These are phyloP conservation scores for Syzygium oleosum DNA, from an alignment of 345 rosid genomes.

Conservation along the genomic window DNA sequence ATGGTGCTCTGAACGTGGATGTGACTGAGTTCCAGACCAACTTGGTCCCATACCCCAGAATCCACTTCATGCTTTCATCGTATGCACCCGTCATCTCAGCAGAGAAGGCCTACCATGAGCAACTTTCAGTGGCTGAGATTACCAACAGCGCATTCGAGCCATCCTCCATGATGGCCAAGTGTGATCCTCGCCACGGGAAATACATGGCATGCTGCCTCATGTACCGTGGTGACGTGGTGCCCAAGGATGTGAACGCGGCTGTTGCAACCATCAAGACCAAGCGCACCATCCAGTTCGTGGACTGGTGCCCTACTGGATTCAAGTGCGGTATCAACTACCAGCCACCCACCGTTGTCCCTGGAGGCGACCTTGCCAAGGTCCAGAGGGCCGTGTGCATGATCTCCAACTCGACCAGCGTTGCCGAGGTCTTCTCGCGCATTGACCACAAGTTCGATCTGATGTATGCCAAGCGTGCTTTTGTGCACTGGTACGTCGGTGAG, in stretches of 20 bases:
- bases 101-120: conserved; percentile 42
- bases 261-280: conserved; percentile 73
- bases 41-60: conserved; percentile 75
- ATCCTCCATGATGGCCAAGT: conserved; percentile 45
- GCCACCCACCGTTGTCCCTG: conserved; percentile 80
- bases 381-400: conserved; percentile 83
- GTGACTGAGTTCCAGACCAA: conserved; percentile 78
- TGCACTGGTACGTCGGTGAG: conserved; percentile 81
- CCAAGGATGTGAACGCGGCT: conserved; percentile 70
- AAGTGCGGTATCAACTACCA: conserved; percentile 75
- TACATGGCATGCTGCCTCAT: conserved; percentile 82
- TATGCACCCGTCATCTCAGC: conserved; percentile 76
- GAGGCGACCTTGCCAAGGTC: conserved; percentile 75
- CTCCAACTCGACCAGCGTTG: conserved; percentile 71
- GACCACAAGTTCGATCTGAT: conserved; percentile 74
- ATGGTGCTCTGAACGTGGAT: conserved; percentile 75
- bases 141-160: conserved; percentile 48
- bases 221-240: conserved; percentile 81
- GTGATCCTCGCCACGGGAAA: conserved; percentile 86
- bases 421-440: conserved; percentile 68
- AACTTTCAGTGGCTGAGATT: conserved; percentile 57
- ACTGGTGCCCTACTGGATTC: conserved; percentile 82
- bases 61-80: conserved; percentile 82
- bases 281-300: conserved; percentile 66
- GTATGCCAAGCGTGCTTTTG: conserved; percentile 72